Evolutionary conservation across 345 rosid species (phyloP).

Genomic region (Viola odorata): DNA sequence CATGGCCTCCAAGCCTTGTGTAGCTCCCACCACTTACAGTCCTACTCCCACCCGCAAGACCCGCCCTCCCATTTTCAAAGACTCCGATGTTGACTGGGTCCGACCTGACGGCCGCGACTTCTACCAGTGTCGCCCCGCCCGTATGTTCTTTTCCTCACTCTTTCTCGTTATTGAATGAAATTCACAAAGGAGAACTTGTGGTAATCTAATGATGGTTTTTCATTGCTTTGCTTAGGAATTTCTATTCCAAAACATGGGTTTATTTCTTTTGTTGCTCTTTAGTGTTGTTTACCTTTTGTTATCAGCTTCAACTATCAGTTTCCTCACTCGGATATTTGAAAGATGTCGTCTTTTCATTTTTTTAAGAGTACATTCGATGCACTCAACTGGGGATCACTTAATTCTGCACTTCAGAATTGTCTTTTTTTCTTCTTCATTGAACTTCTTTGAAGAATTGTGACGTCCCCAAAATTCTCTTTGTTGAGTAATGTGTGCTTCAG

Average conservation of each 20-base stretch:
- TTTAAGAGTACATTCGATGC: no score
- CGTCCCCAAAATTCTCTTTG: background rate
- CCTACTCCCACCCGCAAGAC: conserved; percentile 30
- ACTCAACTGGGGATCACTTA: no score
- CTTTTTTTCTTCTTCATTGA: background rate
- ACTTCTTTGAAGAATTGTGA: background rate
- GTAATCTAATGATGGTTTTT: background rate
- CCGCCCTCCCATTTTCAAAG: conserved; percentile 40
- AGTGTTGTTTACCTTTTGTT: no score
- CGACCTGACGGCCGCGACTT: conserved; percentile 91
- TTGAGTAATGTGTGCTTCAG: background rate
- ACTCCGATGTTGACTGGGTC: conserved; percentile 65
- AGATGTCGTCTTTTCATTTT: no score
- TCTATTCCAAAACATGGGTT: no score
- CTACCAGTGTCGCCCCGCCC: conserved; percentile 91
- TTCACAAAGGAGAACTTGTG: background rate
- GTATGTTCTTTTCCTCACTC: conserved; percentile 23
- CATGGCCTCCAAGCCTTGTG: conserved; percentile 48
- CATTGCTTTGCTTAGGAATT: no score
- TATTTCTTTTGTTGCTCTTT: no score
- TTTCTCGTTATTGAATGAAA: background rate
- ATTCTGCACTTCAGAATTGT: background rate
- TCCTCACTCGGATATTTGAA: no score
- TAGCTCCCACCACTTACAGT: conserved; percentile 58
- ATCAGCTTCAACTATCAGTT: no score